Base-by-base conservation (phyloP, 2,329 filamentous ascomycete genomes). In the Penicillium sp. region DNA sequence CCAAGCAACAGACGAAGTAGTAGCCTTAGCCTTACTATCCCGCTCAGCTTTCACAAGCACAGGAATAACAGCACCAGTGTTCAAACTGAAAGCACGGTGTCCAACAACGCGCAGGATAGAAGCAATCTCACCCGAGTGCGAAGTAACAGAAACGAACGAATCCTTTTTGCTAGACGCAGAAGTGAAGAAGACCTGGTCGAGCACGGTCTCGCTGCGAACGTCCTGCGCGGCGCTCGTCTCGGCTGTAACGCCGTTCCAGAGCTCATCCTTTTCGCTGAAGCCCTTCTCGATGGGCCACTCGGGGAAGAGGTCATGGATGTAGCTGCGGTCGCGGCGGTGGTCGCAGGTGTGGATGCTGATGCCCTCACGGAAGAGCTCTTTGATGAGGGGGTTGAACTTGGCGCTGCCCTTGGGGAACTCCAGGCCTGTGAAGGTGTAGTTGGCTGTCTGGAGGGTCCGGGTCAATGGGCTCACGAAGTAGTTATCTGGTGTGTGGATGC, bases 311-410 rank as follows among this genome's bases (percentile, higher is more conserved):
- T 64, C 27, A 18, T 74, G 67, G 58, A 87, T 84, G 47, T 75
- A 77, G 0, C 74, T 71, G 49, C 72, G 75, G 55, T 67, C 76
- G 54, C 75, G 79, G 18, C 84, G 77, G 20, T 80, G 77, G 65
- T 86, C 82, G 60, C 84, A 86, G 0, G 84, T 86, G 67, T 86
- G 84, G 37, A 83, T 76, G 40, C 81, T 82, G 33, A 85, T 79
- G 1, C 78, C 77, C 67, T 86, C 84, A 15, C 84, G 75, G 47
- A 86, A 74, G 27, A 79, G 67, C 65, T 86, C 83, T 64, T 84
- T 85, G 59, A 87, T 69, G 0, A 76, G 69, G 0, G 83, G 84
- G 6, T 70, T 64, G 59, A 85, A 86, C 0, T 73, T 72, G 15
- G 70, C 64, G 14, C 71, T 65, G 6, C 57, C 54, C 20, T 51